A percentile compares a stretch with the other conserved stretches of the same genome.
phyloP scores from a whole-genome alignment of 2,329 filamentous ascomycete species.

The Celoporthe dispersa region DNA sequence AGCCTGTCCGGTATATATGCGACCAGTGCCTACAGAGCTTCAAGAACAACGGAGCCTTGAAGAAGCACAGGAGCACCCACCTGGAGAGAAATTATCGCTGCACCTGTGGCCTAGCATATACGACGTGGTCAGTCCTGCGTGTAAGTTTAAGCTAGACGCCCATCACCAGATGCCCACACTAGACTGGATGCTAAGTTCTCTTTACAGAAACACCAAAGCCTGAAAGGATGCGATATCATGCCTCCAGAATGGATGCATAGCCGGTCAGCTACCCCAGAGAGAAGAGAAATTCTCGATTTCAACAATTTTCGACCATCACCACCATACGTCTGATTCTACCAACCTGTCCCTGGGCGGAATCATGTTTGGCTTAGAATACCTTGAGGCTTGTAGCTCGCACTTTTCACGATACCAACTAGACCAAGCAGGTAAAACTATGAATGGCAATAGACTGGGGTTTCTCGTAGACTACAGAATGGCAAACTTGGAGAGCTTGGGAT shows the following conservation, averaged over 20 bases:
- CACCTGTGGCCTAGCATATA: slow-evolving; percentile 7
- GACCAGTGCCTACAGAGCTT: background rate
- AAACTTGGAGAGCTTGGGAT: too few species aligned
- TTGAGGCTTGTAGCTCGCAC: background rate
- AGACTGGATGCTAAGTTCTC: background rate
- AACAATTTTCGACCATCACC: background rate
- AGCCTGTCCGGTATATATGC: slow-evolving; percentile 1
- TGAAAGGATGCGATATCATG: background rate
- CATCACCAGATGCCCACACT: background rate
- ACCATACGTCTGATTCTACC: background rate
- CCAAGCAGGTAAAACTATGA: background rate
- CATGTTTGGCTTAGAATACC: background rate
- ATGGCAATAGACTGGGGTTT: background rate
- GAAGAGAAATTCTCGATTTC: background rate
- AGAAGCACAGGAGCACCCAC: slow-evolving; percentile 9
- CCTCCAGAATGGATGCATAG: background rate
- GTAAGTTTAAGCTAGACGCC: background rate
- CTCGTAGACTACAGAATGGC: background rate
- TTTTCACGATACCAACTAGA: background rate
- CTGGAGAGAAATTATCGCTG: slow-evolving; percentile 5
- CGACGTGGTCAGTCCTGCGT: background rate
- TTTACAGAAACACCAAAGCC: background rate
- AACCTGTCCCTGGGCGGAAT: background rate
- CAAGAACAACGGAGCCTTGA: background rate
- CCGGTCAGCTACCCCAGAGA: background rate